These are phyloP conservation scores for Parietaria judaica DNA, from an alignment of 306 rosid species.

Conservation along the genomic window DNA sequence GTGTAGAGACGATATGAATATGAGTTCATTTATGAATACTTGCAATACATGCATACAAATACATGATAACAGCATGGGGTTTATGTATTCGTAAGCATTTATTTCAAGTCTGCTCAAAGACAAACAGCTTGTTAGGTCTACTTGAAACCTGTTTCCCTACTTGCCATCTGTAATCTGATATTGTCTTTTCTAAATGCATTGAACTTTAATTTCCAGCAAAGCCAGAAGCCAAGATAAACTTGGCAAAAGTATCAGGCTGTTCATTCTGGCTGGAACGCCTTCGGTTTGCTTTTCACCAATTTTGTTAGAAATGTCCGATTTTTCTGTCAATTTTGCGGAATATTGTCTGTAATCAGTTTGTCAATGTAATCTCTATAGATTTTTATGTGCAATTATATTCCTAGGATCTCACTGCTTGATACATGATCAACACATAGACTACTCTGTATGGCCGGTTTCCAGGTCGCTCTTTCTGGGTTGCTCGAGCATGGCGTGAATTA, in stretches of 20 bases:
- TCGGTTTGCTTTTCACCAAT: background rate
- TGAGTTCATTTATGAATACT: constrained; percentile 21
- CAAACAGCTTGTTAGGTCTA: constrained; percentile 22
- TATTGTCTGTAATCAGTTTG: too few species aligned
- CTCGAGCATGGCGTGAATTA: too few species aligned
- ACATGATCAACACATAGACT: too few species aligned
- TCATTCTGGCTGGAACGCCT: constrained; percentile 10
- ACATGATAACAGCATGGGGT: constrained; percentile 26
- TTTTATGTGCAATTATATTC: too few species aligned
- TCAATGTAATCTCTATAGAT: too few species aligned
- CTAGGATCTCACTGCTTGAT: too few species aligned
- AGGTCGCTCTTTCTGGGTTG: too few species aligned
- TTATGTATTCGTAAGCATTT: constrained; percentile 5
- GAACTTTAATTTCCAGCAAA: constrained; percentile 32
- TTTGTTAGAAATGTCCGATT: too few species aligned
- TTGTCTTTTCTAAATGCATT: constrained; percentile 19
- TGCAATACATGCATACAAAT: constrained; percentile 1
- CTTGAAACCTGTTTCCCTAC: constrained; percentile 28
- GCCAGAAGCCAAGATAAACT: constrained; percentile 27
- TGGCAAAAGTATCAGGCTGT: constrained; percentile 27
- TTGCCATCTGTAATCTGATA: constrained; percentile 11
- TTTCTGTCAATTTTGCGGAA: too few species aligned
- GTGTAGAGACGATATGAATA: constrained; percentile 21
- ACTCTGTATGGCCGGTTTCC: too few species aligned
- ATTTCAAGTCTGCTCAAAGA: constrained; percentile 27